Evolutionary conservation across 2,329 filamentous ascomycete species (phyloP), one percentile per base, ranked within the genome.

Genomic region (Triangularia setosa): DNA sequence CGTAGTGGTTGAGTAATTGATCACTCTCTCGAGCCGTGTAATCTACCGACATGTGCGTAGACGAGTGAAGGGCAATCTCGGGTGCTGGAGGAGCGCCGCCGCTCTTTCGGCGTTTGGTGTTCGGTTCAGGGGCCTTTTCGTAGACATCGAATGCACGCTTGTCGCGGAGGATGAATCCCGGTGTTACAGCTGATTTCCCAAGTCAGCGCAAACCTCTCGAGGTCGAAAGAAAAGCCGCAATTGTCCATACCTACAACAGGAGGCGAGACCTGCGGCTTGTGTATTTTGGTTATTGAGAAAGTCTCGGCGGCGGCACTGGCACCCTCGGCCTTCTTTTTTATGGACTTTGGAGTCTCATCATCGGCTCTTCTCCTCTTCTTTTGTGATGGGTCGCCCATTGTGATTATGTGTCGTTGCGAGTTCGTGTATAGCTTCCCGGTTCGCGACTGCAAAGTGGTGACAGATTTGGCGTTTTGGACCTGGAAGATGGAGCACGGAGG

Each of bases 41-140:
- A 71, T 88, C 83, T 44, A 90, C 73, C 48, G 80, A 85, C 28
- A 76, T 80, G 73, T 89, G 84, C 55, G 78, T 78, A 3, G 80
- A 80, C 8, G 86, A 87, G 72, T 88, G 84, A 53, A 89, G 76
- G 0, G 88, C 72, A 12, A 89, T 76, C 70, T 85, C 83, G 61
- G 79, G 73, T 18, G 70, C 62, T n/a, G 72, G 70, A 69, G 70
- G 76, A 66, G 72, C 71, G 57, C 53, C 58, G 40, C 64, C 67
- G 54, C 69, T 69, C 63, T 72, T 72, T 60, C 70, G 65, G 52
- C 69, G 69, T 65, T 75, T 76, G 25, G 71, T 63, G 3, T 69
- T 69, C n/a, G 77, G 73, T 63, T 78, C 76, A 70, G 79, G 79
- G 66, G 75, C 75, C 67, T 76, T 80, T 33, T 78, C 75, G 71